phyloP scores from a whole-genome alignment of 2,329 filamentous ascomycete species.

The Ophiostoma ulmi region DNA sequence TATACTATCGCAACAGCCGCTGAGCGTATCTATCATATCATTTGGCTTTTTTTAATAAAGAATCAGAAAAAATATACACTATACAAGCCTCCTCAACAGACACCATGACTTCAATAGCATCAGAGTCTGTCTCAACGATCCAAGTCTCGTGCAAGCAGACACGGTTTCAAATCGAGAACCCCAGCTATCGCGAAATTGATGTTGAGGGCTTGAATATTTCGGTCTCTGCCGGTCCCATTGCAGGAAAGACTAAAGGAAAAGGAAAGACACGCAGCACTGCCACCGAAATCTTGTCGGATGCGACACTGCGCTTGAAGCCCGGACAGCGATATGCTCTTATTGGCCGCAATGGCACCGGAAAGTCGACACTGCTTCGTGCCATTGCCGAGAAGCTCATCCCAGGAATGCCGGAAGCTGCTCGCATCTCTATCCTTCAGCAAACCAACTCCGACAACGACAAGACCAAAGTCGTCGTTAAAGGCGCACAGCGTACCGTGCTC shows the following conservation, averaged over 20 bases:
- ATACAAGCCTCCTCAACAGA: background rate
- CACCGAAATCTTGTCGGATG: slow-evolving; percentile 62
- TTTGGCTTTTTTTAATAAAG: background rate
- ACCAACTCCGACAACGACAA: slow-evolving; percentile 42
- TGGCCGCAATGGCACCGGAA: slow-evolving; percentile 76
- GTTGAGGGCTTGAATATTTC: slow-evolving; percentile 69
- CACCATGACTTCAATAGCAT: background rate
- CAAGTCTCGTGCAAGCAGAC: slow-evolving; percentile 63
- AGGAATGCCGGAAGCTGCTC: slow-evolving; percentile 61
- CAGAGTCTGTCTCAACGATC: slow-evolving; percentile 45
- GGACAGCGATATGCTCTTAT: slow-evolving; percentile 72
- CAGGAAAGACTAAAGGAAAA: background rate
- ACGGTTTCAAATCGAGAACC: slow-evolving; percentile 55
- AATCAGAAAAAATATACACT: no score
- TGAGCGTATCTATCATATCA: background rate
- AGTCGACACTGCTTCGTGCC: slow-evolving; percentile 71
- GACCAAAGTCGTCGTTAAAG: background rate
- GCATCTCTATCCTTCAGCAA: slow-evolving; percentile 66
- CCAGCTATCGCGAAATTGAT: slow-evolving; percentile 58
- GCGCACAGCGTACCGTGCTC: slow-evolving; percentile 44
- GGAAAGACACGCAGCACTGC: background rate
- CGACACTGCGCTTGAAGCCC: slow-evolving; percentile 65
- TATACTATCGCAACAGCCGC: background rate
- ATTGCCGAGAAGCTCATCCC: slow-evolving; percentile 75
- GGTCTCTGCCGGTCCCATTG: slow-evolving; percentile 32